phyloP scores from a whole-genome alignment of 2,329 filamentous ascomycete genomes.

The Fusarium sp. region DNA sequence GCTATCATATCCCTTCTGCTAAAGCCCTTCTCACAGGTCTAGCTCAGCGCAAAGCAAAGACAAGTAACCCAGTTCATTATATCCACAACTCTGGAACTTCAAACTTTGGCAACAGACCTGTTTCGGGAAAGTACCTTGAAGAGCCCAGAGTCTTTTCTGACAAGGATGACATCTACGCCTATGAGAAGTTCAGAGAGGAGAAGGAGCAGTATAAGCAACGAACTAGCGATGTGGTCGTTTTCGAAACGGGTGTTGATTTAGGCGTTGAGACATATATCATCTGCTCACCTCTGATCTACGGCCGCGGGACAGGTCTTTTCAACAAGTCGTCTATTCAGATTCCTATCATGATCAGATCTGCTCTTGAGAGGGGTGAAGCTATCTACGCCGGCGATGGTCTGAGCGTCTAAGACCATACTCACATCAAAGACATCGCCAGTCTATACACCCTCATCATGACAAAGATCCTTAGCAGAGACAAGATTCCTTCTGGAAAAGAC shows the following conservation, averaged over 20 bases:
- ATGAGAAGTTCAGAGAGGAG: conserved; percentile 7
- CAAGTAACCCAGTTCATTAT: background rate
- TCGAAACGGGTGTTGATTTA: conserved; percentile 3
- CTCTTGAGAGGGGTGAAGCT: background rate
- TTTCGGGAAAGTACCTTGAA: background rate
- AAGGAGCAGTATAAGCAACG: conserved; percentile 8
- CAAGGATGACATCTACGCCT: conserved; percentile 4
- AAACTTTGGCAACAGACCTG: conserved; percentile 5
- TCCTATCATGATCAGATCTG: conserved; percentile 1
- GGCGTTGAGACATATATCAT: conserved; percentile 13
- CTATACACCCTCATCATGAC: conserved; percentile 2
- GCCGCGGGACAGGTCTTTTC: conserved; percentile 6
- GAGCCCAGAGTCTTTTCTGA: background rate
- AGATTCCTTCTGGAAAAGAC: background rate
- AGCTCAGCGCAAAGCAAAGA: background rate
- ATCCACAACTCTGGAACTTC: conserved; percentile 22
- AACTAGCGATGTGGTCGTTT: conserved; percentile 1
- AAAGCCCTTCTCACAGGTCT: conserved; percentile 3
- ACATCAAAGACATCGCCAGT: conserved; percentile 5
- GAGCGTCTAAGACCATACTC: conserved; percentile 3
- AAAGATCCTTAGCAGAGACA: background rate
- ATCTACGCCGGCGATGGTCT: conserved; percentile 3
- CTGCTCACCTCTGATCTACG: conserved; percentile 16
- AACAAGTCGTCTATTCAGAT: conserved; percentile 19
- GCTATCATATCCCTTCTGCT: background rate